phyloP scores from a whole-genome alignment of 208 protist genomes.

The Jaenimonas drosophilae region DNA sequence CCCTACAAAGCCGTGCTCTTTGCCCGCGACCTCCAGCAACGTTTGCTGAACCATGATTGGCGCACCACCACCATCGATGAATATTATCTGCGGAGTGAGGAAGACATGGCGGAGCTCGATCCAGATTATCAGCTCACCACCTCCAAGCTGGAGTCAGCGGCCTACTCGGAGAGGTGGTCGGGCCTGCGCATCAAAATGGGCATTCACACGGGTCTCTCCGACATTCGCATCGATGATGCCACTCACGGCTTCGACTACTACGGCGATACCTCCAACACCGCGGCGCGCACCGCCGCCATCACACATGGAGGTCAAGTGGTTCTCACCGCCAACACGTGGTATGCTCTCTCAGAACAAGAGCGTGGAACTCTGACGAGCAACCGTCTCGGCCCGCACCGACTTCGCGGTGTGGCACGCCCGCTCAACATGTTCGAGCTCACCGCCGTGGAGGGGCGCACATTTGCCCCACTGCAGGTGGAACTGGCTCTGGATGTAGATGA shows the following conservation, averaged over 20 bases:
- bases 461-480: slow-evolving; percentile 29
- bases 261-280: slow-evolving; percentile 67
- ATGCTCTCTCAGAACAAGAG: slow-evolving; percentile 23
- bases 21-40: slow-evolving; percentile 34
- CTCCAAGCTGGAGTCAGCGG: slow-evolving; percentile 13
- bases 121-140: slow-evolving; percentile 6
- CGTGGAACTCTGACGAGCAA: slow-evolving; percentile 12
- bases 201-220: too few relatives aligned
- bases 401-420: too few relatives aligned
- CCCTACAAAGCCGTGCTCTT: slow-evolving; percentile 25
- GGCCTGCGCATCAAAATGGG: slow-evolving; percentile 49
- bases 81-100: slow-evolving; percentile 38
- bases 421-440: slow-evolving; percentile 62
- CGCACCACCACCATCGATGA: slow-evolving; percentile 24
- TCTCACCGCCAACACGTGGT: slow-evolving; percentile 24
- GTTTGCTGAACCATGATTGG: slow-evolving; percentile 48
- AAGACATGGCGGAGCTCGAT: slow-evolving; percentile 7
- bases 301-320: slow-evolving; percentile 72
- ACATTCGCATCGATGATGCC: slow-evolving; percentile 37
- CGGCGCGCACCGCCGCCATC: slow-evolving; percentile 64
- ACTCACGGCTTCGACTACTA: slow-evolving; percentile 73
- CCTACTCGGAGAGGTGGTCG: slow-evolving; percentile 27
- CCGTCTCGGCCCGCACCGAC: slow-evolving; percentile 15
- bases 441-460: slow-evolving; percentile 24
- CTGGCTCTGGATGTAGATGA: too few relatives aligned